A percentile compares a stretch with the other conserved stretches of the same genome.
Evolutionary conservation across 192 early-diverging fungal species (phyloP).

Genomic region (Pecoramyces ruminantium): DNA sequence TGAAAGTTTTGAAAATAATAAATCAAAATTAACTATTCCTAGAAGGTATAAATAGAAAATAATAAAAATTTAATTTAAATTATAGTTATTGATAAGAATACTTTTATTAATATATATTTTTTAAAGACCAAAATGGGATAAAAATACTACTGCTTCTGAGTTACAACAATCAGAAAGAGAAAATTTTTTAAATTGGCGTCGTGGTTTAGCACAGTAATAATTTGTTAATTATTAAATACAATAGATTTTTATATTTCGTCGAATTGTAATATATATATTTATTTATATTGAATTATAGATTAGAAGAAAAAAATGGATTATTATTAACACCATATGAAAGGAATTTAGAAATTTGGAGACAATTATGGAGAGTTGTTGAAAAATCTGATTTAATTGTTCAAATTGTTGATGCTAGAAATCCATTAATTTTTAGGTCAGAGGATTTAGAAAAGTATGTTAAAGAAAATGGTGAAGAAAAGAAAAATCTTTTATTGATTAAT

Average conservation of each 20-base stretch:
- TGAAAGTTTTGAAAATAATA: slow-evolving; percentile 57
- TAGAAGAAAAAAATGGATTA: slow-evolving; percentile 86
- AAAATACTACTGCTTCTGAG: slow-evolving; percentile 58
- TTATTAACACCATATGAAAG: slow-evolving; percentile 95
- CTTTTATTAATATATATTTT: too few species aligned
- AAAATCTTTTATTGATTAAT: slow-evolving; percentile 83
- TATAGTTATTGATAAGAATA: too few species aligned
- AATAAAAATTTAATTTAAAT: too few species aligned
- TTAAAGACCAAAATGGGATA: slow-evolving; percentile 65
- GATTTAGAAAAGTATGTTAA: slow-evolving; percentile 84
- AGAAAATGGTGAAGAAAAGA: slow-evolving; percentile 71
- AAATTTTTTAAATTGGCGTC: slow-evolving; percentile 81
- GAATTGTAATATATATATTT: too few species aligned
- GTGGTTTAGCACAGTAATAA: slow-evolving; percentile 52
- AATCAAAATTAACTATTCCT: slow-evolving; percentile 64
- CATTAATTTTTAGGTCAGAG: slow-evolving; percentile 69
- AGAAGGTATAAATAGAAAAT: too few species aligned
- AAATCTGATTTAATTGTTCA: slow-evolving; percentile 88
- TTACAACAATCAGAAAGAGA: slow-evolving; percentile 70
- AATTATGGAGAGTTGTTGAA: slow-evolving; percentile 98
- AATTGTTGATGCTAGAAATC: slow-evolving; percentile 97
- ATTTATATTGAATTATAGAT: slow-evolving; percentile 10
- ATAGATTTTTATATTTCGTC: too few species aligned
- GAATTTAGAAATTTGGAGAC: slow-evolving; percentile 97
- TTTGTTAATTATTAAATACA: too few species aligned